Percentiles rank a stretch among this genome's conserved stretches.
These are phyloP conservation scores for Podaxis sp. DNA, from an alignment of 768 basidiomycete species.

Conservation along the genomic window DNA sequence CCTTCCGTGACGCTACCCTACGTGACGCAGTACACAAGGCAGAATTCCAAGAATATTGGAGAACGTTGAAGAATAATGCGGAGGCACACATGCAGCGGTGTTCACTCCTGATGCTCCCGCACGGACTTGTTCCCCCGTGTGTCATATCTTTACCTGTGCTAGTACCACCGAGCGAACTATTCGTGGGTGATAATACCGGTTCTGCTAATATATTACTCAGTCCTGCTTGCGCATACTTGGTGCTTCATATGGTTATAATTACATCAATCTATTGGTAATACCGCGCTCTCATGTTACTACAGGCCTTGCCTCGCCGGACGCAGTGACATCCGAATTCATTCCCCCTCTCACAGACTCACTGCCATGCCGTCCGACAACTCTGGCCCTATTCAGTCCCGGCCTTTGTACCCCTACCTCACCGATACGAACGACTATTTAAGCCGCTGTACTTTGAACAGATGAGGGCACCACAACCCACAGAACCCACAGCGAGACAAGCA, in stretches of 20 bases:
- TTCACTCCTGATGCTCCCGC: not conserved
- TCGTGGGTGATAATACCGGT: not conserved
- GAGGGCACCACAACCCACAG: not conserved
- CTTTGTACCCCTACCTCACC: not conserved
- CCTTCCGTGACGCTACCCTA: too few relatives aligned
- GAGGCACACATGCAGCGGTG: not conserved
- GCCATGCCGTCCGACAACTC: not conserved
- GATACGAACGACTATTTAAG: not conserved
- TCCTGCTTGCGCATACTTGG: not conserved
- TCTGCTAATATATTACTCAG: not conserved
- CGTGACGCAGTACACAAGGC: too few relatives aligned
- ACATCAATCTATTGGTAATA: not conserved
- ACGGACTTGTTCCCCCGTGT: conserved; percentile 2
- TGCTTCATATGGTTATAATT: conserved; percentile 3
- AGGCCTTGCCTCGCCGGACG: not conserved
- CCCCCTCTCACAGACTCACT: not conserved
- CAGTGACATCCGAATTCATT: not conserved
- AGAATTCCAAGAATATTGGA: too few relatives aligned
- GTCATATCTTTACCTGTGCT: not conserved
- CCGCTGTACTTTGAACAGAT: not conserved
- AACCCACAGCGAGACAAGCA: not conserved
- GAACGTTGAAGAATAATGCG: too few relatives aligned
- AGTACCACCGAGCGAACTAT: not conserved
- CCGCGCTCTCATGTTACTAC: not conserved
- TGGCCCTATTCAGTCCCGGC: not conserved